A percentile compares a stretch with the other conserved stretches of the same genome.
These are phyloP conservation scores for Leccinum ponderosum DNA, from an alignment of 1,284 basidiomycete species.

Conservation along the genomic window DNA sequence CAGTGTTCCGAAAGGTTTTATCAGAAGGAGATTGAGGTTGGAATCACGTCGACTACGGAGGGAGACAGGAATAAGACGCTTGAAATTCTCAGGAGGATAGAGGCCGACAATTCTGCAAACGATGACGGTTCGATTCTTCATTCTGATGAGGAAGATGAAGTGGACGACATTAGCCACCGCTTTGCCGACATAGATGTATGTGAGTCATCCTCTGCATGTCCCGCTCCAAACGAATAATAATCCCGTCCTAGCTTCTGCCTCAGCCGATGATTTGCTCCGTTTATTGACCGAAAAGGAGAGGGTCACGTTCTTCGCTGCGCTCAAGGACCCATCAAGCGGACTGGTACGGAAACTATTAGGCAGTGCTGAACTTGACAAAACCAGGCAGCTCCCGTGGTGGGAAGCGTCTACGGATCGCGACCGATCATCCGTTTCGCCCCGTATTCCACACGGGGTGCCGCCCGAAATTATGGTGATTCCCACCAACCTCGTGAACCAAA, in stretches of 20 bases:
- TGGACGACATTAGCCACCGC: slow-evolving; percentile 48
- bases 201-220: slow-evolving; percentile 36
- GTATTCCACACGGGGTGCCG: slow-evolving; percentile 35
- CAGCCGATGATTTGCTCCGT: slow-evolving; percentile 64
- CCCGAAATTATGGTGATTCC: slow-evolving; percentile 56
- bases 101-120: slow-evolving; percentile 53
- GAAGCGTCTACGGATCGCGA: slow-evolving; percentile 29
- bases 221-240: slow-evolving; percentile 1
- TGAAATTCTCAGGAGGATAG: slow-evolving; percentile 67
- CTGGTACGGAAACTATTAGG: slow-evolving; percentile 59
- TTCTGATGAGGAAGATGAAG: slow-evolving; percentile 45
- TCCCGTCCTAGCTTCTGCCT: slow-evolving; percentile 45
- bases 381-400: slow-evolving; percentile 68
- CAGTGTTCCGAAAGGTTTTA: slow-evolving; percentile 79
- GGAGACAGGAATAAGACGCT: slow-evolving; percentile 65
- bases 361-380: slow-evolving; percentile 51
- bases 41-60: slow-evolving; percentile 54
- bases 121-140: slow-evolving; percentile 33
- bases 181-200: slow-evolving; percentile 64
- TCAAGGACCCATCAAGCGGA: slow-evolving; percentile 60
- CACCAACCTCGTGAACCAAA: slow-evolving; percentile 42
- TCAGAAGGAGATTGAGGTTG: slow-evolving; percentile 63
- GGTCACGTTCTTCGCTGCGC: slow-evolving; percentile 54
- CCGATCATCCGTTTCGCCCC: neutral
- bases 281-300: slow-evolving; percentile 59